Evolutionary conservation across 768 basidiomycete genomes (phyloP), one percentile per base, ranked within the genome.

Genomic region (Boletus speciosus): DNA sequence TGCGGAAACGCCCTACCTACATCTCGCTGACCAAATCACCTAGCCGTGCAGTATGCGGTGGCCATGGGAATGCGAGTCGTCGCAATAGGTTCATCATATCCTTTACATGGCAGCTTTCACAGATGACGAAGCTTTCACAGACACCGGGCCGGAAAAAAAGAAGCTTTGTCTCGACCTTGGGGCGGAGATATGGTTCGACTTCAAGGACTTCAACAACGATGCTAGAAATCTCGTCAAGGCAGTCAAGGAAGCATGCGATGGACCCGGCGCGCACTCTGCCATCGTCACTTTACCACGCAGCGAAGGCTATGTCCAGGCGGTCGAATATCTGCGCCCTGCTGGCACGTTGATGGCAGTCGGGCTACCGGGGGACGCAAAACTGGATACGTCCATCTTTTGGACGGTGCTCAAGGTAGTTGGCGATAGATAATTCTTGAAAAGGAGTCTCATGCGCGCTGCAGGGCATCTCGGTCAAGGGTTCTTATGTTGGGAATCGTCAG

Each of bases 261-360:
- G 90, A 8, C 64, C 71, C 6, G 93, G 93, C 21, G 83, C 93
- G 1, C 90, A 94, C 66, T 78, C 82, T 2, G 78, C 84, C 0
- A 63, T 89, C 44, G 78, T 89, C 23, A 82, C 84, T 8, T 78
- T 84, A 11, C 82, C 84, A 0, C 72, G 48, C 37, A 49, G 63
- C 43, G 35, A 64, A 16, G 78, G 71, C n/a, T 79, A 78, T 52
- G 52, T 65, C 27, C 81, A 86, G 67, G 87, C 85, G 6, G 65
- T 88, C 9, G 83, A 89, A 52, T 94, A 94, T 69, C 76, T 95
- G 49, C 81, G 90, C 32, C 74, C 78, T 4, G 82, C 83, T 32
- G 89, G 90, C 11, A 82, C 79, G 5, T 75, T 93, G 50, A 87
- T 93, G 78, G 85, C 80, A 16, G 88, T 94, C 46, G 90, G 91